Conservation (phyloP, 768 basidiomycete genomes). For the Scleroderma bovista region DNA sequence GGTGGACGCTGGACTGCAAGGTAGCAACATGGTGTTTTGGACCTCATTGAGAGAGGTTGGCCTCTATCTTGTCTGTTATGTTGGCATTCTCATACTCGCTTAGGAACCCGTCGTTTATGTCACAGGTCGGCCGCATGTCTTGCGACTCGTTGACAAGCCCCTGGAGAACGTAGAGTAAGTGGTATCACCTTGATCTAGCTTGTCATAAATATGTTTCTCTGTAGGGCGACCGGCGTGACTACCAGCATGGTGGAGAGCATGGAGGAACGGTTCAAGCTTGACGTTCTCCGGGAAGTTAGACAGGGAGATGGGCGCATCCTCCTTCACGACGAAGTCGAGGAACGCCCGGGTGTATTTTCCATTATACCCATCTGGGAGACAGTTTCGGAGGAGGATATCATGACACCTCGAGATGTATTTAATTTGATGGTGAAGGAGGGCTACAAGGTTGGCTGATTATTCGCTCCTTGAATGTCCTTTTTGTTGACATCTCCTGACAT, state of each 20-base stretch:
- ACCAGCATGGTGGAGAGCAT: conserved; percentile 87
- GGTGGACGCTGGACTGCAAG: conserved; percentile 78
- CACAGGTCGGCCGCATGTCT: conserved; percentile 80
- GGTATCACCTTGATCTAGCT: not conserved
- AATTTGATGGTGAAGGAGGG: conserved; percentile 70
- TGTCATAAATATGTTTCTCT: not conserved
- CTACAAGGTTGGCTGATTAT: conserved; percentile 43
- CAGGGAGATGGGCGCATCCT: conserved; percentile 69
- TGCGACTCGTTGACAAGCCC: conserved; percentile 82
- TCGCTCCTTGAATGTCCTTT: not conserved
- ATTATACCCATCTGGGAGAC: conserved; percentile 96
- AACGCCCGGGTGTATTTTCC: conserved; percentile 81
- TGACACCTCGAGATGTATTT: conserved; percentile 84
- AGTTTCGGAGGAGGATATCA: conserved; percentile 72
- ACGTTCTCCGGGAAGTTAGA: conserved; percentile 79
- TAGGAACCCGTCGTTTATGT: conserved; percentile 94
- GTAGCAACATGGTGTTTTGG: conserved; percentile 77
- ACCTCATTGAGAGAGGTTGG: conserved; percentile 88
- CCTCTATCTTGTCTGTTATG: not conserved
- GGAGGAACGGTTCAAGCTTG: conserved; percentile 83
- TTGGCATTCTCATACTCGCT: conserved; percentile 1
- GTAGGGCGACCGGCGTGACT: conserved; percentile 88
- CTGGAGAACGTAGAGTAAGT: conserved; percentile 92
- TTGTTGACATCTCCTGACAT: not conserved
- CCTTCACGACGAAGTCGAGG: conserved; percentile 94